phyloP scores from a whole-genome alignment of 768 basidiomycete genomes.

The Lactarius sp. region DNA sequence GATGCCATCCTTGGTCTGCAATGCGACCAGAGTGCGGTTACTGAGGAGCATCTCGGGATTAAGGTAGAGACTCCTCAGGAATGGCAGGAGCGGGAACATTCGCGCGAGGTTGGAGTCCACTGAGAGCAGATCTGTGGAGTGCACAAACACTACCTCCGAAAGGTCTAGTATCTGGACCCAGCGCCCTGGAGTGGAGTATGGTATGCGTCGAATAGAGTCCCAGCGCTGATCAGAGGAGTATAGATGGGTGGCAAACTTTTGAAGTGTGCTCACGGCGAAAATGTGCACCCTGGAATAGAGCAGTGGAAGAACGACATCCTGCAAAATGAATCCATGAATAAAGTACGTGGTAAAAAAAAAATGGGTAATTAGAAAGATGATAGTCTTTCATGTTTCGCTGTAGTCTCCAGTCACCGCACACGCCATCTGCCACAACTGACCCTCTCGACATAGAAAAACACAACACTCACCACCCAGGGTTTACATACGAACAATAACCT shows the following conservation, averaged over 20 bases:
- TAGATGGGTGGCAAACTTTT: slow-evolving; percentile 55
- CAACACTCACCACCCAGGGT: slow-evolving; percentile 22
- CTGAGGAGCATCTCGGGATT: slow-evolving; percentile 18
- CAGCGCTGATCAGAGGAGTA: slow-evolving; percentile 66
- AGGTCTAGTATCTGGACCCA: slow-evolving; percentile 80
- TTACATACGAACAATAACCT: slow-evolving; percentile 26
- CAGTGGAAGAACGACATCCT: slow-evolving; percentile 66
- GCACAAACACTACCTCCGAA: slow-evolving; percentile 43
- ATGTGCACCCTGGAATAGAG: slow-evolving; percentile 56
- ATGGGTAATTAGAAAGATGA: neutral
- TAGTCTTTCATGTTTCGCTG: neutral
- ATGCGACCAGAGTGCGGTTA: slow-evolving; percentile 12
- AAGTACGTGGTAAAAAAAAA: neutral
- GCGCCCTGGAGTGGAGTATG: slow-evolving; percentile 81
- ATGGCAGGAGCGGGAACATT: slow-evolving; percentile 52
- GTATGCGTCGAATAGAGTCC: slow-evolving; percentile 85
- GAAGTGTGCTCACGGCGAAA: slow-evolving; percentile 40
- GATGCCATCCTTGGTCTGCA: slow-evolving; percentile 22
- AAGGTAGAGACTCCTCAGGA: slow-evolving; percentile 23
- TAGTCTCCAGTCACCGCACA: neutral
- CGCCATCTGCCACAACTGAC: neutral
- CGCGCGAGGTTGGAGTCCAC: slow-evolving; percentile 60
- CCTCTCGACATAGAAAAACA: neutral
- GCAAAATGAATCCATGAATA: neutral
- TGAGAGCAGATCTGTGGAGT: slow-evolving; percentile 40